Base-by-base conservation (phyloP, 805 yeast genomes). In the Saturnispora ahearnii region DNA sequence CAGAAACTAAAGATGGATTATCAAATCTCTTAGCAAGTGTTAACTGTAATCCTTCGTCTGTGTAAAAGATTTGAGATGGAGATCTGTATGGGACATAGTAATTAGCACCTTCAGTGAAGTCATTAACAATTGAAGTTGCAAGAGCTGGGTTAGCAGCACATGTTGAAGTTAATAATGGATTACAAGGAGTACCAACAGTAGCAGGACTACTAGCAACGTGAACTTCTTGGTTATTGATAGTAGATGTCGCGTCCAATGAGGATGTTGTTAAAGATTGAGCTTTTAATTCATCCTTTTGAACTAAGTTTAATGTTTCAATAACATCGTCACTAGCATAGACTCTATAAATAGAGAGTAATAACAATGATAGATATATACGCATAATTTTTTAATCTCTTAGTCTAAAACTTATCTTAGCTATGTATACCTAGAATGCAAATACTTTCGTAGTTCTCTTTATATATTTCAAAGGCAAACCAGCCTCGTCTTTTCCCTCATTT, bases 1-100 rank as follows among this genome's bases (percentile, higher is more conserved):
- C 76, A 4, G 96, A 87, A 56, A 73, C 74, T 49, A 88, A 67
- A 5, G 89, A 76, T 3, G 96, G 96, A 61, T 86, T 84, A 62
- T 87, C 93, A 52, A 72, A 81, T 57, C 82, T 71, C 55, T 81
- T 70, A 2, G 75, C 70, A 38, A 90, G 63, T 1, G 83, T 75
- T 57, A 90, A 64, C 37, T 67, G 60, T 11, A 82, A 66, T n/a
- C 97, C 97, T 28, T 76, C 75, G 7, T 68, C 70, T 8, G 70
- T 56, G 57, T 72, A 72, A 46, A 72, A 74, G 3, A 77, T 63
- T 51, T 76, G 61, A 28, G 69, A 63, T 22, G 78, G 76, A 9
- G 73, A 69, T 31, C 72, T 64, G 46, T 68, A 67, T 9, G 66
- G 59, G 59, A 79, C 78, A 58, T 72, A 68, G 13, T 67, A 59